These are phyloP conservation scores for Solioccasus polychromus DNA, from an alignment of 768 basidiomycete species.

Conservation along the genomic window DNA sequence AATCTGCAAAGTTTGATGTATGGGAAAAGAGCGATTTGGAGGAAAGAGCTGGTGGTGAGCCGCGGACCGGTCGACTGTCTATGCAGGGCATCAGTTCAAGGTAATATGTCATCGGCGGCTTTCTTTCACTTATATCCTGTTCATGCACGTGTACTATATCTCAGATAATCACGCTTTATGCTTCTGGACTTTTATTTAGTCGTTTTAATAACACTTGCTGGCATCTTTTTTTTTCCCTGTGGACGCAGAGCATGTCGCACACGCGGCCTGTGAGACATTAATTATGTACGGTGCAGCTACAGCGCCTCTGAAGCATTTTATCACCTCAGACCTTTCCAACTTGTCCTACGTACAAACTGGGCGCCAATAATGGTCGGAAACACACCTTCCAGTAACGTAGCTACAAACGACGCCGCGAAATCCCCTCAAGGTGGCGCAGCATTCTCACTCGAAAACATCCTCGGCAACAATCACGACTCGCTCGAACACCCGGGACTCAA, in stretches of 20 bases:
- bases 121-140: slow-evolving; percentile 2
- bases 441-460: slow-evolving; percentile 71
- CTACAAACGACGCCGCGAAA: slow-evolving; percentile 8
- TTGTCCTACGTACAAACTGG: slow-evolving; percentile 10
- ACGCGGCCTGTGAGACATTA: slow-evolving; percentile 26
- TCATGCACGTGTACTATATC: slow-evolving; percentile 18
- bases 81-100: slow-evolving; percentile 33
- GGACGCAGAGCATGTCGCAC: slow-evolving; percentile 14
- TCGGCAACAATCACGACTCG: slow-evolving; percentile 58
- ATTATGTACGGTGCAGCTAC: slow-evolving; percentile 1
- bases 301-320: slow-evolving; percentile 8
- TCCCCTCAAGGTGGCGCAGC: slow-evolving; percentile 7
- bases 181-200: background rate
- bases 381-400: slow-evolving; percentile 13
- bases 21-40: slow-evolving; percentile 58
- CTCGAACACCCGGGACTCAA: slow-evolving; percentile 51
- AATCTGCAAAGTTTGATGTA: slow-evolving; percentile 16
- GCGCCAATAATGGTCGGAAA: slow-evolving; percentile 25
- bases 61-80: slow-evolving; percentile 42
- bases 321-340: slow-evolving; percentile 7
- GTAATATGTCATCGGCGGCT: slow-evolving; percentile 16
- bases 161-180: slow-evolving; percentile 6
- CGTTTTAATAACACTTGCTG: background rate
- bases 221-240: no score
- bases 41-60: slow-evolving; percentile 44